These are phyloP conservation scores for Penicillium macrosclerotiorum DNA, from an alignment of 495 filamentous ascomycete genomes.

Conservation along the genomic window DNA sequence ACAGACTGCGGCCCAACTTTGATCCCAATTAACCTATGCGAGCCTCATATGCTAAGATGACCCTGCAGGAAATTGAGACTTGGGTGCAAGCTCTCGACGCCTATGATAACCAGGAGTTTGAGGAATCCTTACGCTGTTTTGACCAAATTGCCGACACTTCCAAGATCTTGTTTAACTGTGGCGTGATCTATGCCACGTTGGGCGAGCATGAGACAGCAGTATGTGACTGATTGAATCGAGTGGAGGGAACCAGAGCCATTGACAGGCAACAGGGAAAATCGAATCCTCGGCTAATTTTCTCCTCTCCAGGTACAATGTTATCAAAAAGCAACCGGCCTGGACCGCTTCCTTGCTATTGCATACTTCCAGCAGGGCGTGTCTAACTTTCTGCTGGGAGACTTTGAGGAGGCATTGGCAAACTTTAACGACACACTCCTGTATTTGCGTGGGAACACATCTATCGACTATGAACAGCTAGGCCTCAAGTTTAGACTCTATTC, in stretches of 20 bases:
- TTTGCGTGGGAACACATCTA: conserved; percentile 91
- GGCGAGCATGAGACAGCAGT: conserved; percentile 95
- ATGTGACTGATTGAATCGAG: conserved; percentile 39
- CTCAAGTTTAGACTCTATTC: conserved; percentile 95
- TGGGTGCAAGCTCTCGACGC: conserved; percentile 90
- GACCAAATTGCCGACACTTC: conserved; percentile 90
- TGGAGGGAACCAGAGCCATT: no score
- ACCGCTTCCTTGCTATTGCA: conserved; percentile 93
- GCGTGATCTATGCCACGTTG: conserved; percentile 96
- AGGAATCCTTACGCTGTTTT: conserved; percentile 77
- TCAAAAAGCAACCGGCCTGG: conserved; percentile 81
- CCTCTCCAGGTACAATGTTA: conserved; percentile 82
- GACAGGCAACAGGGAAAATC: no score
- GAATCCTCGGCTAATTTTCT: not conserved
- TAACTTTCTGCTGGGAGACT: conserved; percentile 95
- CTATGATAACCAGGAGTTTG: conserved; percentile 97
- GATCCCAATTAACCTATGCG: no score
- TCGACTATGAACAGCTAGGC: conserved; percentile 97
- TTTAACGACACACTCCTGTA: conserved; percentile 98
- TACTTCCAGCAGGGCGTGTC: conserved; percentile 99
- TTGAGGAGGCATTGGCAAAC: conserved; percentile 95
- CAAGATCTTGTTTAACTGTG: conserved; percentile 98
- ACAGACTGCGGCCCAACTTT: no score
- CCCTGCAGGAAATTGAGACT: conserved; percentile 91
- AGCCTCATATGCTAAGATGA: conserved; percentile 14